Conservation (phyloP, 2,329 filamentous ascomycete species). For the Boeremia lycopersici region DNA sequence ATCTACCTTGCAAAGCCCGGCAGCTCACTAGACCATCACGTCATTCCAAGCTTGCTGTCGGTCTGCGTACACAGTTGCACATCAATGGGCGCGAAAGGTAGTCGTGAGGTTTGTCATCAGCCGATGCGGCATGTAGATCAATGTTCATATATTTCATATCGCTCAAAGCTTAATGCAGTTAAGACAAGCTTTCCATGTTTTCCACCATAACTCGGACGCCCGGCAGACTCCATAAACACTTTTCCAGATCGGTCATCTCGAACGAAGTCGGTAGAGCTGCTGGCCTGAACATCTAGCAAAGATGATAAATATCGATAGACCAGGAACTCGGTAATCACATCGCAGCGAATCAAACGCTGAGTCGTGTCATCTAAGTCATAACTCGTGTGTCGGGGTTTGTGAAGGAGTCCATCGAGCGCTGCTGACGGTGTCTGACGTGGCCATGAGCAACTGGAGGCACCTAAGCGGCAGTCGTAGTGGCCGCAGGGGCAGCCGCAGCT, state of each 20-base stretch:
- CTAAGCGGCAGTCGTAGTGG: conserved; percentile 43
- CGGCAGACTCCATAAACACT: conserved; percentile 41
- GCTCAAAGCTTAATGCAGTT: conserved; percentile 28
- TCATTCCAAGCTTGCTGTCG: no score
- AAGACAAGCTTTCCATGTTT: conserved; percentile 32
- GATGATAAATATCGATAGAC: conserved; percentile 38
- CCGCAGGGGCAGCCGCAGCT: conserved; percentile 29
- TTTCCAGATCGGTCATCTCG: conserved; percentile 36
- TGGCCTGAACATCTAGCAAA: conserved; percentile 38
- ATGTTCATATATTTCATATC: conserved; percentile 23
- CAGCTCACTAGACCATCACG: no score
- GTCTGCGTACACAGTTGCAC: no score
- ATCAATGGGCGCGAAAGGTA: no score
- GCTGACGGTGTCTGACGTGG: conserved; percentile 24
- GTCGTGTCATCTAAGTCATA: conserved; percentile 21
- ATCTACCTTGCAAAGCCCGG: no score
- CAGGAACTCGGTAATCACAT: conserved; percentile 28
- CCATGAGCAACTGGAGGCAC: conserved; percentile 31
- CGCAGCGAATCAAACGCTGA: conserved; percentile 28
- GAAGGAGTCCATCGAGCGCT: conserved; percentile 14
- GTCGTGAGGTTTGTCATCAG: conserved; percentile 2
- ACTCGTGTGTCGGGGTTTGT: conserved; percentile 14
- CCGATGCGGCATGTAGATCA: conserved; percentile 15
- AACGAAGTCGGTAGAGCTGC: conserved; percentile 39
- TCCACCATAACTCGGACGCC: conserved; percentile 39